phyloP scores from a whole-genome alignment of 2,329 filamentous ascomycete genomes.

The Mycosphaerella sp. region DNA sequence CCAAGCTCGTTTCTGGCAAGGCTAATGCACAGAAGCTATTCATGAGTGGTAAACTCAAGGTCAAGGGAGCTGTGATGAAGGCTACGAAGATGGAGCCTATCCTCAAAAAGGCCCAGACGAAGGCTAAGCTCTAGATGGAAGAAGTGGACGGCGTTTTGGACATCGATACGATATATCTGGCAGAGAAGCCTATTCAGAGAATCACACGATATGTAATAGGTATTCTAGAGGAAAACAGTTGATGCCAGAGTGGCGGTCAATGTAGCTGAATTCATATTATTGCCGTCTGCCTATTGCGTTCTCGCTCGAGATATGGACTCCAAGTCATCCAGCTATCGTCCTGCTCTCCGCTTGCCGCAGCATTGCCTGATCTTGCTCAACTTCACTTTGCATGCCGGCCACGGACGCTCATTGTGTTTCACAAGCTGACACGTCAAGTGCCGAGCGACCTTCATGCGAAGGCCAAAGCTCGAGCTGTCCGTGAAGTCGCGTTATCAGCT shows the following conservation, averaged over 20 bases:
- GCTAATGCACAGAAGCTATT: constrained; percentile 92
- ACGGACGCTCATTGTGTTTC: background rate
- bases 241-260: background rate
- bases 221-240: background rate
- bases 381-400: background rate
- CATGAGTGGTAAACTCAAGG: constrained; percentile 98
- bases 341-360: too few relatives aligned
- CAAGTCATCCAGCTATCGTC: background rate
- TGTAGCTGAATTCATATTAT: background rate
- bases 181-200: background rate
- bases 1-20: constrained; percentile 73
- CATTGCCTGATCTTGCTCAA: background rate
- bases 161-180: constrained; percentile 3
- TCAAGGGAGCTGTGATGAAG: constrained; percentile 98
- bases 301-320: background rate
- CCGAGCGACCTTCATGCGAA: background rate
- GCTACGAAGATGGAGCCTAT: constrained; percentile 93
- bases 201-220: constrained; percentile 6
- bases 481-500: background rate
- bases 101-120: constrained; percentile 76
- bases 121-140: constrained; percentile 68
- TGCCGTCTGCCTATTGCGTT: background rate
- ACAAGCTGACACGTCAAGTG: constrained; percentile 4
- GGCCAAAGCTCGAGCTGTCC: background rate
- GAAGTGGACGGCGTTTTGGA: constrained; percentile 2